These are phyloP conservation scores for Argentina anserina DNA, from an alignment of 306 rosid genomes.

Conservation along the genomic window DNA sequence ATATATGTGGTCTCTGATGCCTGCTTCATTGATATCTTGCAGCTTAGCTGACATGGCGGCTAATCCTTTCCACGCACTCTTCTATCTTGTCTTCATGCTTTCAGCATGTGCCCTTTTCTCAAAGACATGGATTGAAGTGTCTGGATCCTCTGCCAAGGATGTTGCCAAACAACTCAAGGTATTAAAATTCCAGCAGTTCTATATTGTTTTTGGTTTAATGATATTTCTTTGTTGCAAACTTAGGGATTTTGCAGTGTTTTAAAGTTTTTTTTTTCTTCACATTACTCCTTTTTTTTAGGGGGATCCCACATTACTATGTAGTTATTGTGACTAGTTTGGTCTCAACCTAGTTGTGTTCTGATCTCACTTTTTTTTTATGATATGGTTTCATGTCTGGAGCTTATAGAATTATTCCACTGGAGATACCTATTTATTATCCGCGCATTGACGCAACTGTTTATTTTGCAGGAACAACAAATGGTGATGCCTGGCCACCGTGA, in stretches of 20 bases:
- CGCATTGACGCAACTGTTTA: not conserved
- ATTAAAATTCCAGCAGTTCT: not conserved
- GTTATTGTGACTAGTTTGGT: not conserved
- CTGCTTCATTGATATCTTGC: slow-evolving; percentile 26
- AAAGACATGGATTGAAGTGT: slow-evolving; percentile 96
- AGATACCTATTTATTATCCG: too few relatives aligned
- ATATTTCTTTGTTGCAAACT: not conserved
- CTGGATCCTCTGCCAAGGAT: slow-evolving; percentile 93
- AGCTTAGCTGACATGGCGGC: slow-evolving; percentile 99
- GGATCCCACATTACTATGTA: too few relatives aligned
- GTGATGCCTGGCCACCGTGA: slow-evolving; percentile 95
- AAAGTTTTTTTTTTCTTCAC: not conserved
- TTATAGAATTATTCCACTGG: not conserved
- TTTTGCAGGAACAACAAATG: slow-evolving; percentile 93
- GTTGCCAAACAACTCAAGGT: slow-evolving; percentile 96
- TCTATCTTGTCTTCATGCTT: slow-evolving; percentile 87
- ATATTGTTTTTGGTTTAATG: not conserved
- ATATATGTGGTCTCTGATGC: not conserved
- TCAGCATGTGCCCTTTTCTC: slow-evolving; percentile 91
- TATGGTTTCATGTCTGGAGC: not conserved
- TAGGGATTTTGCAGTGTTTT: not conserved
- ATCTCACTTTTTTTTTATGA: not conserved
- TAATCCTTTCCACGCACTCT: slow-evolving; percentile 88
- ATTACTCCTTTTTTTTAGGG: too few relatives aligned
- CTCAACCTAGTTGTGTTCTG: not conserved